Evolutionary conservation across 1,139 yeast species (phyloP), one percentile per base, ranked within the genome.

Genomic region (Debaryomyces nepalensis): DNA sequence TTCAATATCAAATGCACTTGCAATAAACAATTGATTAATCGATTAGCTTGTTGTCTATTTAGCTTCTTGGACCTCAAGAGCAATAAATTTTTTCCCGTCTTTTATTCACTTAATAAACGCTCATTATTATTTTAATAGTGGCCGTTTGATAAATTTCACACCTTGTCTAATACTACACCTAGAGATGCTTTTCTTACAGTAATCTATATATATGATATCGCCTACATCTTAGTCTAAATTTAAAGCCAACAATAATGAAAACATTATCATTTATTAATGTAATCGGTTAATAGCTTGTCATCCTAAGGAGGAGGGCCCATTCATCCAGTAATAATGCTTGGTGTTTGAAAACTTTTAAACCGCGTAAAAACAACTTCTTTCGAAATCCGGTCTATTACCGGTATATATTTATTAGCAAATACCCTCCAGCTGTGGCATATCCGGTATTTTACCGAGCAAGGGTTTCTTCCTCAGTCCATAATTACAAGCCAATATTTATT

Each of bases 11-110:
- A 33, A 23, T 22, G 12, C 27, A 33, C 23, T 33, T 20, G 21
- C 21, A 23, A 14, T 33, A 33, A 33, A 33, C 26, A 36, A 22
- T 36, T 36, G 39, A 26, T 36, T 21, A 10, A 26, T 27, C 21
- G 29, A 26, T 23, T 23, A 18, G 12, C 29, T 31, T 31, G 35
- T 20, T 37, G 33, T 7, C 26, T 31, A 20, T 19, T 27, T 39
- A 36, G 24, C 33, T 26, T 36, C 39, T 20, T 24, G 26, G 18
- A 36, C 15, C 21, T 36, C 33, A 36, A 36, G 16, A 29, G 39
- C 33, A 37, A 37, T 33, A 33, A 33, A 26, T 26, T 21, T 39
- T 39, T 39, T 39, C 38, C 39, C 42, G 38, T 34, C 36, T 27
- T 34, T 33, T 20, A 27, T 29, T 24, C 22, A 33, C 24, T 19